phyloP scores from a whole-genome alignment of 192 early-diverging fungal species.

The Rhizoclosmatium globosum region DNA sequence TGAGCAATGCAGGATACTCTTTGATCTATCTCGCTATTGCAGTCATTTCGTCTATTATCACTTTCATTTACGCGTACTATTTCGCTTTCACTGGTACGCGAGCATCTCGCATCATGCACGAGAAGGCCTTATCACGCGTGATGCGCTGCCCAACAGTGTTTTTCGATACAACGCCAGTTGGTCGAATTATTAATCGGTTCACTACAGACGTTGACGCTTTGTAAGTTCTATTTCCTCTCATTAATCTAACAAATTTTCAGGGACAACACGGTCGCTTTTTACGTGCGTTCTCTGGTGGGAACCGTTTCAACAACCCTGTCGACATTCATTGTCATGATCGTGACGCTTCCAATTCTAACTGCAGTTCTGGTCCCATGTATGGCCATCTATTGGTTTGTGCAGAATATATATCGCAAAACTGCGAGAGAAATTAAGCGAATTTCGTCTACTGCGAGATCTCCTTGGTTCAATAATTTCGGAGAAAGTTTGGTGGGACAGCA shows the following conservation, averaged over 20 bases:
- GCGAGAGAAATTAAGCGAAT: slow-evolving; percentile 56
- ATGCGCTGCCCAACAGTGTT: slow-evolving; percentile 78
- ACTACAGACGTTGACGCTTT: slow-evolving; percentile 62
- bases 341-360: slow-evolving; percentile 58
- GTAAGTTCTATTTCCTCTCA: neutral
- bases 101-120: slow-evolving; percentile 74
- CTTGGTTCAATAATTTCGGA: slow-evolving; percentile 41
- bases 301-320: neutral
- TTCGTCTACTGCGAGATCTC: slow-evolving; percentile 38
- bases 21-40: slow-evolving; percentile 73
- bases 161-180: slow-evolving; percentile 70
- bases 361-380: slow-evolving; percentile 76
- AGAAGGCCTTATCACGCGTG: slow-evolving; percentile 67
- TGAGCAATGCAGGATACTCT: slow-evolving; percentile 58
- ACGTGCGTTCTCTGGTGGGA: slow-evolving; percentile 11
- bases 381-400: slow-evolving; percentile 74
- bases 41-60: slow-evolving; percentile 62
- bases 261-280: neutral
- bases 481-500: slow-evolving; percentile 48
- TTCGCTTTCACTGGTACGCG: slow-evolving; percentile 66
- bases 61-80: slow-evolving; percentile 60
- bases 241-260: neutral
- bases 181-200: slow-evolving; percentile 68
- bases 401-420: slow-evolving; percentile 76
- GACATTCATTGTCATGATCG: slow-evolving; percentile 42